Base-by-base conservation (phyloP, 202 grass and related monocot species). In the Hordeum pubiflorum region DNA sequence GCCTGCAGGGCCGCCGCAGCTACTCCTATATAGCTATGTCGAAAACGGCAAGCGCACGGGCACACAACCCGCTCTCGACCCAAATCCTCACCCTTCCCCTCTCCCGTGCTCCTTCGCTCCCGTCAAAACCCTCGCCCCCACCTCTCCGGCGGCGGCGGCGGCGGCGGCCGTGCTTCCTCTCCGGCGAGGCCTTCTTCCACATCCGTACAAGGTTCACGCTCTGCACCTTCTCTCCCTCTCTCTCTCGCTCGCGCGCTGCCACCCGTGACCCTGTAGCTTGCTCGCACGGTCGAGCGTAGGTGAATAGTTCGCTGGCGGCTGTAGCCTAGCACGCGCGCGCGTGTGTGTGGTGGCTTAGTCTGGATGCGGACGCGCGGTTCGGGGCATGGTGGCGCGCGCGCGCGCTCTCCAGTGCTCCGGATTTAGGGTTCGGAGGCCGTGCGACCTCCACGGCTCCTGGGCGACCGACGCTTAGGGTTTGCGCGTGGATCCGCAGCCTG, bases 361-460 rank as follows among this genome's bases (percentile, higher is more conserved):
- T 66, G 9, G 26, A 27, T 9, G 57, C 5, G 6, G 11, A 23
- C 1, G 13, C 9, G 58, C 15, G 38, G 11, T 15, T 69, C 15
- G 62, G 39, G 1, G 44, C 21, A 0, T 10, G 43, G 8, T 38
- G 46, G 10, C 21, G 63, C 12, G 56, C 1, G 14, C 24, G 38
- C 5, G 9, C 44, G 10, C 2, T 12, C 37, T 21, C 36, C 58
- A 66, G 15, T 74, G 83, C 79, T 74, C 27, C 11, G 26, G 60
- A 32, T 89, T 81, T 89, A 82, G 83, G 87, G 73, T 82, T 82
- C 31, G 43, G 37, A 33, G 66, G 40, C 0, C 8, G 31, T 2
- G 58, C 44, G 17, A 11, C 18, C 7, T 11, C 20, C 1, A 1
- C 5, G 50, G 8, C 50, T 54, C 4, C 27, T 17, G 38, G 58